Conservation (phyloP, 148 eudicot genomes). For the Rhododendron molle region DNA sequence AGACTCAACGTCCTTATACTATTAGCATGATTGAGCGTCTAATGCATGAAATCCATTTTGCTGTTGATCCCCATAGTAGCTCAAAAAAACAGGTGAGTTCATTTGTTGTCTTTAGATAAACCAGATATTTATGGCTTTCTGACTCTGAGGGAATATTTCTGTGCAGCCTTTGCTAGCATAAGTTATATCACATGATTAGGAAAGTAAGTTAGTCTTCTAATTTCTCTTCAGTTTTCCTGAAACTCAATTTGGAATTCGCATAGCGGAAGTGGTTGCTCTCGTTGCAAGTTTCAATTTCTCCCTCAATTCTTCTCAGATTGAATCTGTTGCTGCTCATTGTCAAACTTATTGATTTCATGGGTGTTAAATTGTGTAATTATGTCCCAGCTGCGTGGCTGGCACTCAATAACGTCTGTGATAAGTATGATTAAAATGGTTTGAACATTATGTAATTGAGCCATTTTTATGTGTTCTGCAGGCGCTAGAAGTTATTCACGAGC, state of each 20-base stretch:
- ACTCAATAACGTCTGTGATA: neutral
- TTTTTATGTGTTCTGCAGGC: neutral
- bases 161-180: neutral
- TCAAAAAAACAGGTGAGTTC: slow-evolving; percentile 85
- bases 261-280: neutral
- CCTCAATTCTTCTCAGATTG: neutral
- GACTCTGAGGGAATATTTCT: neutral
- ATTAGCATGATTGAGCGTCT: slow-evolving; percentile 98
- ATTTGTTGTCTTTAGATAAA: neutral
- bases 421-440: neutral
- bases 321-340: neutral
- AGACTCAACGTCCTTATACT: slow-evolving; percentile 57
- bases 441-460: neutral
- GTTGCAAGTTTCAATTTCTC: neutral
- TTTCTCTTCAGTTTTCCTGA: neutral
- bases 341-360: neutral
- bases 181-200: neutral
- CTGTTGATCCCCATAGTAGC: slow-evolving; percentile 85
- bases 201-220: neutral
- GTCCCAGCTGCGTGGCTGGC: neutral
- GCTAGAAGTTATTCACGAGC: slow-evolving; percentile 1
- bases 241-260: neutral
- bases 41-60: slow-evolving; percentile 97
- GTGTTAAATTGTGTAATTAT: neutral
- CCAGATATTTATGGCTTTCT: neutral